These are phyloP conservation scores for Hanseniaspora thailandica DNA, from an alignment of 805 yeast species.

Conservation along the genomic window DNA sequence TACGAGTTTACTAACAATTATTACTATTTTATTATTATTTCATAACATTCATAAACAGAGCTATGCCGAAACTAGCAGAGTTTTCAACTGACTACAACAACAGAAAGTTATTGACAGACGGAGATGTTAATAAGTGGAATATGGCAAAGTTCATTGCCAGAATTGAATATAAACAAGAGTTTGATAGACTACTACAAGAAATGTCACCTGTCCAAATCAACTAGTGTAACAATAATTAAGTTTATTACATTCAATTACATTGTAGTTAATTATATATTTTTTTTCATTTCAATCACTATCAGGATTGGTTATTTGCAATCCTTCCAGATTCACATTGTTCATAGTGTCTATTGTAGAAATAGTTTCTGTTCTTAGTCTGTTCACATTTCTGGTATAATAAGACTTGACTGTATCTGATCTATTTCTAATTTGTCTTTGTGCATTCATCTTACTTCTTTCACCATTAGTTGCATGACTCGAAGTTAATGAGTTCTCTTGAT, in stretches of 20 bases:
- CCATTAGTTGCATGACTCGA: slow-evolving; percentile 26
- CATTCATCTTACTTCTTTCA: slow-evolving; percentile 15
- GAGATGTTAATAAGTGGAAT: slow-evolving; percentile 14
- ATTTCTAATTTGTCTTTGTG: slow-evolving; percentile 1
- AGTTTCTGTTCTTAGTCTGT: slow-evolving; percentile 24
- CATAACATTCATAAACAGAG: slow-evolving; percentile 1
- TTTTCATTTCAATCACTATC: not conserved
- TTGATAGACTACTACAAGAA: slow-evolving; percentile 7
- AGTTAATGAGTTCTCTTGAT: slow-evolving; percentile 23
- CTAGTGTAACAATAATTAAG: not conserved
- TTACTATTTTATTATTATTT: not conserved
- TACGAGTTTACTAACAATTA: slow-evolving; percentile 1
- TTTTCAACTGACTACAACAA: slow-evolving; percentile 11
- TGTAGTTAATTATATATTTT: not conserved
- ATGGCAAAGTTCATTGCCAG: slow-evolving; percentile 14
- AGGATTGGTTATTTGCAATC: slow-evolving; percentile 6
- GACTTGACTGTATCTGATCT: slow-evolving; percentile 27
- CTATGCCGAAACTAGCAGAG: slow-evolving; percentile 13
- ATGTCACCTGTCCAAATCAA: slow-evolving; percentile 4
- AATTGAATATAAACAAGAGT: slow-evolving; percentile 12
- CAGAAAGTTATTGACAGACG: slow-evolving; percentile 7
- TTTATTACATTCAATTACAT: not conserved
- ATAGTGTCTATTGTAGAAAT: slow-evolving; percentile 7
- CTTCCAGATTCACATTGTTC: slow-evolving; percentile 1
- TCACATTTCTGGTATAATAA: slow-evolving; percentile 26